Percentiles rank a stretch among this genome's conserved stretches.
These are phyloP conservation scores for Candida takata DNA, from an alignment of 805 yeast genomes.

Conservation along the genomic window DNA sequence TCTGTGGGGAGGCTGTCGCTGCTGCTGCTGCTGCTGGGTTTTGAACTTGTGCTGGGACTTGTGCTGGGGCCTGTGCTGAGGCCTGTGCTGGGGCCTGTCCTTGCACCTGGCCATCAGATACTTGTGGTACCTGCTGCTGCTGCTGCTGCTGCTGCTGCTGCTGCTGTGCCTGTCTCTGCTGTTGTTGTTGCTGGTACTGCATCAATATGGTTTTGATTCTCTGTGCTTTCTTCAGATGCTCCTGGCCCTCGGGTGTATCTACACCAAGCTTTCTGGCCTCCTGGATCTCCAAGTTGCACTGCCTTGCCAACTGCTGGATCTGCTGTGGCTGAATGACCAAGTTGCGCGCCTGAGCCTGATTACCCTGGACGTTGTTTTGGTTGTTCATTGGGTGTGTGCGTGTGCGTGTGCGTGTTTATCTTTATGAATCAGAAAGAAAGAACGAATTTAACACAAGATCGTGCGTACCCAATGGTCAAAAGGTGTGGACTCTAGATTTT, in stretches of 20 bases:
- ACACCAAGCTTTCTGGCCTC: slow-evolving; percentile 58
- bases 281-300: slow-evolving; percentile 50
- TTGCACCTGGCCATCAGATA: neutral
- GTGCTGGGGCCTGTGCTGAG: neutral
- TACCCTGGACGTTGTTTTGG: slow-evolving; percentile 5
- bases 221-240: slow-evolving; percentile 56
- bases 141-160: slow-evolving; percentile 13
- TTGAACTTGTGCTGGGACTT: slow-evolving; percentile 4
- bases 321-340: slow-evolving; percentile 19
- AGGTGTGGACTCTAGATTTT: too few relatives aligned
- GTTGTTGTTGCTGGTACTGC: slow-evolving; percentile 44
- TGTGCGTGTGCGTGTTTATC: too few relatives aligned
- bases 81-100: neutral
- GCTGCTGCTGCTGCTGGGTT: slow-evolving; percentile 9
- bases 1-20: slow-evolving; percentile 9
- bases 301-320: slow-evolving; percentile 48
- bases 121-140: too few relatives aligned
- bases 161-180: slow-evolving; percentile 22
- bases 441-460: too few relatives aligned
- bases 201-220: slow-evolving; percentile 54
- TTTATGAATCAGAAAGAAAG: too few relatives aligned
- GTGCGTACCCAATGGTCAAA: neutral
- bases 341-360: slow-evolving; percentile 2
- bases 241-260: slow-evolving; percentile 54
- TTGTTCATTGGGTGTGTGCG: slow-evolving; percentile 2